Base-by-base conservation (phyloP, 2,329 filamentous ascomycete genomes). In the Purpureocillium lavendulum region DNA sequence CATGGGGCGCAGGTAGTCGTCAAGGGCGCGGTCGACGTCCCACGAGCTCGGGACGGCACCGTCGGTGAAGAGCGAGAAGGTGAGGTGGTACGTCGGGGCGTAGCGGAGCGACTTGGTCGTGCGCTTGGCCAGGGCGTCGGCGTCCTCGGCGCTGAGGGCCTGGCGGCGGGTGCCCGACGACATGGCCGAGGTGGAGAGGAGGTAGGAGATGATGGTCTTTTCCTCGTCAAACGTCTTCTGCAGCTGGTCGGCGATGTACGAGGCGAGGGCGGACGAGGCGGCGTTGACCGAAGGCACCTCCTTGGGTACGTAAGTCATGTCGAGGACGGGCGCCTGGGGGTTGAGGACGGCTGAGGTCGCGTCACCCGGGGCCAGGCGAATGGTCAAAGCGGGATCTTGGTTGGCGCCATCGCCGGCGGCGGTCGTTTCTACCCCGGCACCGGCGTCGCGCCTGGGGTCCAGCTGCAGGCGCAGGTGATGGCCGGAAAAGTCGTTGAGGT, bases 11-110 rank as follows among this genome's bases (percentile, higher is more conserved):
- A 98, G 80, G 60, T 94, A 90, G 48, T 85, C 75, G 17, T 82
- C 73, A 9, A 97, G 73, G 1, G 90, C 88, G 29, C 74, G 64
- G 48, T 96, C 84, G 37, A 97, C 87, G 38, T 94, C 87, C 92
- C 92, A 98, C 9, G 82, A 84, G 26, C 84, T 94, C 2, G 92
- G 92, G 0, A 70, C 60, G 1, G 83, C 75, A 2, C 80, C 80
- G 11, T 84, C 83, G 0, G 87, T 92, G 58, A 98, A 97, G 3
- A 98, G 71, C 0, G 92, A 98, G 56, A 98, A 95, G 0, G 89
- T 95, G 21, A 98, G 69, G 57, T 98, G 92, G 58, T 97, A 98
- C 0, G 87, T 94, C 12, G 89, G 81, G 4, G 92, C 84, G 58
- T 96, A 94, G 57, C 90, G 94, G 54, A 97, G 75, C 1, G 88